Base-by-base conservation (phyloP, 768 basidiomycete genomes). In the Daedaleopsis sinensis region DNA sequence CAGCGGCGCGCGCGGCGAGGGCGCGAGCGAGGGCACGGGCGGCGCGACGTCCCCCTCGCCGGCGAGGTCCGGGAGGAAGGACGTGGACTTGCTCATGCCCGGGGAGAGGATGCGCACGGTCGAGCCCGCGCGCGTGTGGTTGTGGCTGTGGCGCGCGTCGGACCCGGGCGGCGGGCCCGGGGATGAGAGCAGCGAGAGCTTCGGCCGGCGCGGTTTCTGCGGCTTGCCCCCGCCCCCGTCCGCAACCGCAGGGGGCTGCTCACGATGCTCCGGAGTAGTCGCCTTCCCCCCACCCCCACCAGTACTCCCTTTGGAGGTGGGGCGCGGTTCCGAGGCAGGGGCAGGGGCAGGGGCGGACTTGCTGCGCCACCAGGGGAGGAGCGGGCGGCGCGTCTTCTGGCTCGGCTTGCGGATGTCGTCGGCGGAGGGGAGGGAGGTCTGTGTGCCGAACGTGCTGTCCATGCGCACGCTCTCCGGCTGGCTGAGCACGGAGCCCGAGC, bases 381-480 rank as follows among this genome's bases (percentile, higher is more conserved):
- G 48, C 1, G 62, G 47, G 3, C 62, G 62, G n/a, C 54, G 46
- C 16, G 51, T 55, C 37, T 58, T 55, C 12, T 53, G 54, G 10
- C 48, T 19, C 1, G 62, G 61, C 36, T 64, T 59, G 44, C 65
- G 67, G 48, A 70, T 68, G 11, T 57, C 63, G n/a, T 67, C 67
- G 13, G 70, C 71, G 1, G 67, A 64, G 3, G 71, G 71, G 39
- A 72, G 58, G n/a, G 65, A 59, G 7, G 65, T 59, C 7, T 62
- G 57, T 7, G 69, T 59, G 23, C 68, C 59, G 58, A 72, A 72
- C 27, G 69, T 70, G 46, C 63, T 54, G 42, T 64, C 68, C 68
- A 70, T 70, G 1, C 69, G 63, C 5, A 67, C 62, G 9, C 58
- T 65, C 36, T 50, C 58, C 0, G 62, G 37, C 9, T 43, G 43